Evolutionary conservation across 441 rosid genomes (phyloP).

Genomic region (Pelargonium australe): DNA sequence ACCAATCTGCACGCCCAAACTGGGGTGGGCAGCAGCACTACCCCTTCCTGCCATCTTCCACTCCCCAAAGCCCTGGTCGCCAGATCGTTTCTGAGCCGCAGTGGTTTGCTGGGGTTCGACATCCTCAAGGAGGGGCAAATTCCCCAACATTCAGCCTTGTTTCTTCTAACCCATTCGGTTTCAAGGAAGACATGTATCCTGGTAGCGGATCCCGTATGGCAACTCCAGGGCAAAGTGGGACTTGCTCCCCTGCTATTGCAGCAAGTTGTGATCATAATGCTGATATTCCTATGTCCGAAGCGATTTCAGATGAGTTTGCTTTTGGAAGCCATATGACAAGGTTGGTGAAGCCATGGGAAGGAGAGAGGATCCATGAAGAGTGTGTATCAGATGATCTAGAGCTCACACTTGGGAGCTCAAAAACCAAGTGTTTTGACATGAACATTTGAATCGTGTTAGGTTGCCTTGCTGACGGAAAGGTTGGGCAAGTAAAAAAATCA

Average conservation of each 20-base stretch:
- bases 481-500: too few relatives aligned
- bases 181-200: constrained; percentile 40
- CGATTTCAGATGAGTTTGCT: constrained; percentile 57
- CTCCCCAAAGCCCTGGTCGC: constrained; percentile 62
- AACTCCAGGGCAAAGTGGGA: constrained; percentile 69
- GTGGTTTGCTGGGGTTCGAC: constrained; percentile 61
- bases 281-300: constrained; percentile 60
- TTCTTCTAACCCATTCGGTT: constrained; percentile 48
- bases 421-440: constrained; percentile 34
- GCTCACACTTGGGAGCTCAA: constrained; percentile 71
- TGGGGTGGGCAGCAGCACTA: constrained; percentile 23
- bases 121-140: constrained; percentile 46
- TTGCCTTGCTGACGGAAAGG: too few relatives aligned
- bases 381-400: constrained; percentile 67
- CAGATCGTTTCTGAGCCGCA: constrained; percentile 54
- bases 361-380: constrained; percentile 71
- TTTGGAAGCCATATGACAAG: constrained; percentile 50
- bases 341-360: constrained; percentile 70
- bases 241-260: constrained; percentile 61
- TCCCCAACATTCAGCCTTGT: constrained; percentile 66
- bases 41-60: constrained; percentile 42
- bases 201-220: constrained; percentile 56
- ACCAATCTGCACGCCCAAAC: constrained; percentile 33
- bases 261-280: constrained; percentile 45
- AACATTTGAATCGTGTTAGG: background rate